These are phyloP conservation scores for Aquanectria penicillioides DNA, from an alignment of 2,329 filamentous ascomycete genomes.

Conservation along the genomic window DNA sequence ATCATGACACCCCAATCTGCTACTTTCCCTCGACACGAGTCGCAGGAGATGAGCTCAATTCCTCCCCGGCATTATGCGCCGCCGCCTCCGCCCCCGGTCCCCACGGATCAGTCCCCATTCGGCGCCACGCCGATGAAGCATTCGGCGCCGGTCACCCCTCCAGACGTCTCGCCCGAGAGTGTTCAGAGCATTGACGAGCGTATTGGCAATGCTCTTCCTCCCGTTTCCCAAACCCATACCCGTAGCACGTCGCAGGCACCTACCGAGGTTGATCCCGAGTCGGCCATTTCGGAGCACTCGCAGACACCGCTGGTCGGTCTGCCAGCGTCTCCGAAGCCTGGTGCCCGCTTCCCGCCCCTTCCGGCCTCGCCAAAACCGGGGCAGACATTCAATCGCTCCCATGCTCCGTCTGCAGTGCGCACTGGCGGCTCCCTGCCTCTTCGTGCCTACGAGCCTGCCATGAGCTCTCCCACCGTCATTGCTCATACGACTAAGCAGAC, in stretches of 20 bases:
- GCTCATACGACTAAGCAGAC: slow-evolving; percentile 69
- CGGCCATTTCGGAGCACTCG: slow-evolving; percentile 62
- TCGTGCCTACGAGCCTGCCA: slow-evolving; percentile 68
- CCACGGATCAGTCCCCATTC: slow-evolving; percentile 56
- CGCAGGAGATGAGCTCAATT: slow-evolving; percentile 67
- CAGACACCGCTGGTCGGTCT: slow-evolving; percentile 63
- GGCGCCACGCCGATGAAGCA: slow-evolving; percentile 28
- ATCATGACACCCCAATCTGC: slow-evolving; percentile 72
- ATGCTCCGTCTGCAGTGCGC: slow-evolving; percentile 64
- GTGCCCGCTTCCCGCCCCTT: slow-evolving; percentile 49
- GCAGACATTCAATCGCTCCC: slow-evolving; percentile 59
- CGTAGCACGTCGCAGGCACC: slow-evolving; percentile 52
- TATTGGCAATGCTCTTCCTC: slow-evolving; percentile 54
- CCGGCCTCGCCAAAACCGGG: slow-evolving; percentile 63
- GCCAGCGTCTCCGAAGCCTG: slow-evolving; percentile 54
- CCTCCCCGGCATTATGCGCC: slow-evolving; percentile 68
- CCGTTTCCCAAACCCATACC: slow-evolving; percentile 46
- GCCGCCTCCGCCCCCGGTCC: slow-evolving; percentile 65
- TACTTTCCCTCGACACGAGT: slow-evolving; percentile 65
- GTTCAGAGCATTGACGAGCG: slow-evolving; percentile 65
- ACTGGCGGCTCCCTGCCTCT: slow-evolving; percentile 67
- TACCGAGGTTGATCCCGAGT: slow-evolving; percentile 60
- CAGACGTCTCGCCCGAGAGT: slow-evolving; percentile 53
- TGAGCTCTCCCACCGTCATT: slow-evolving; percentile 60
- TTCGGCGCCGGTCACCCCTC: slow-evolving; percentile 32